Evolutionary conservation across 2,329 filamentous ascomycete species (phyloP), one percentile per base, ranked within the genome.

Genomic region (Colletotrichum sp.): DNA sequence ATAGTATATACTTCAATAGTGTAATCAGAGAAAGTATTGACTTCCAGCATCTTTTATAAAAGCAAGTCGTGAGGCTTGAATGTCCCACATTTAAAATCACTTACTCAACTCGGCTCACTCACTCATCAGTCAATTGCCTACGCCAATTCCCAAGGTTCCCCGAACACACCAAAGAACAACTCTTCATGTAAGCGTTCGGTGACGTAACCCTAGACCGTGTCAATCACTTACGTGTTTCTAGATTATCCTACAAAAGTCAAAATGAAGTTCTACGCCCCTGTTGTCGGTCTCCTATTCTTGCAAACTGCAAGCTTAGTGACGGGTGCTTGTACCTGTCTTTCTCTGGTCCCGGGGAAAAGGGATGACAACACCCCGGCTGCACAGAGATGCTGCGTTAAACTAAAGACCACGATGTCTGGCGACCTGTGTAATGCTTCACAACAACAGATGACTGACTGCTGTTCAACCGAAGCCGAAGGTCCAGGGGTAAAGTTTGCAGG

Each of bases 161-260:
- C 6, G 0, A 13, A 21, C 0, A 52, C 18, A 4, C n/a, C 3
- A 52, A 1, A 21, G 4, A 8, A 21, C 43, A 13, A 52, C 6
- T 21, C 1, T 21, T 21, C 43, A 52, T 52, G 43, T 52, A 13
- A 52, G 43, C 10, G 10, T 24, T 52, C 6, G 3, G 0, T 21
- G 43, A 21, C 6, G 3, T 13, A 6, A 21, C 1, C 6, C 0
- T 21, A 13, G 6, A 21, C n/a, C n/a, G 2, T 0, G 43, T 1
- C 4, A 13, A 21, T 21, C n/a, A 5, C n/a, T 52, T 6, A 52
- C n/a, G 2, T 7, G 3, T 48, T 21, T 13, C 10, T 21, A 48
- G 43, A 0, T 13, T 52, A 1, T 21, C n/a, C n/a, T 1, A 13
- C n/a, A 13, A 52, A 52, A 6, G 0, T 13, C n/a, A 21, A 15